Conservation (phyloP, 352 stramenopile genomes). For the Phytophthora crassamura region DNA sequence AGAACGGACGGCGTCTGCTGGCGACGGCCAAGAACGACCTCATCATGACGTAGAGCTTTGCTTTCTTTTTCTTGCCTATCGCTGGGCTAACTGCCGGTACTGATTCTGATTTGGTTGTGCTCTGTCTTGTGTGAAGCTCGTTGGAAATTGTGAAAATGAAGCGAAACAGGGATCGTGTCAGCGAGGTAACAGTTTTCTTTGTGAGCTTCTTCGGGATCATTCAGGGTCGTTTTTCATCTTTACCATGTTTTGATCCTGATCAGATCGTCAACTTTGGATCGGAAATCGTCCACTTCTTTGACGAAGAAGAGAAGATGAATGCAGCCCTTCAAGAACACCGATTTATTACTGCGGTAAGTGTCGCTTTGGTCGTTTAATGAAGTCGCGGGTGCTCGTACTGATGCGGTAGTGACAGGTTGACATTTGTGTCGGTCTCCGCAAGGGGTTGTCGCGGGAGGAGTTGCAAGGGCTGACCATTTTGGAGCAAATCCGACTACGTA, state of each 20-base stretch:
- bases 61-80: background rate
- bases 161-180: slow-evolving; percentile 78
- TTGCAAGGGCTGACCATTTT: slow-evolving; percentile 65
- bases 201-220: background rate
- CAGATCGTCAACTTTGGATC: slow-evolving; percentile 37
- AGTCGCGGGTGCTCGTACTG: background rate
- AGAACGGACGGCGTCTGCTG: slow-evolving; percentile 81
- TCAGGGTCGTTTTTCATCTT: background rate
- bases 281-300: slow-evolving; percentile 82
- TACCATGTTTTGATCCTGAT: background rate
- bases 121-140: slow-evolving; percentile 45
- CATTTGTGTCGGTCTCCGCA: slow-evolving; percentile 71
- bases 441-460: slow-evolving; percentile 49
- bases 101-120: background rate
- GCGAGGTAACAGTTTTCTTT: slow-evolving; percentile 47
- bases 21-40: slow-evolving; percentile 76
- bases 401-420: slow-evolving; percentile 53
- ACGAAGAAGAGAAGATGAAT: slow-evolving; percentile 83
- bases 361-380: background rate
- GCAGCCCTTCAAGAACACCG: slow-evolving; percentile 59
- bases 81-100: background rate
- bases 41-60: slow-evolving; percentile 54
- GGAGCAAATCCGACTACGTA: slow-evolving; percentile 63
- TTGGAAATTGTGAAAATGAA: slow-evolving; percentile 88
- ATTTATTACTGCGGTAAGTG: slow-evolving; percentile 73